phyloP scores from a whole-genome alignment of 2,329 filamentous ascomycete genomes.

The Pseudocercospora fuligena region DNA sequence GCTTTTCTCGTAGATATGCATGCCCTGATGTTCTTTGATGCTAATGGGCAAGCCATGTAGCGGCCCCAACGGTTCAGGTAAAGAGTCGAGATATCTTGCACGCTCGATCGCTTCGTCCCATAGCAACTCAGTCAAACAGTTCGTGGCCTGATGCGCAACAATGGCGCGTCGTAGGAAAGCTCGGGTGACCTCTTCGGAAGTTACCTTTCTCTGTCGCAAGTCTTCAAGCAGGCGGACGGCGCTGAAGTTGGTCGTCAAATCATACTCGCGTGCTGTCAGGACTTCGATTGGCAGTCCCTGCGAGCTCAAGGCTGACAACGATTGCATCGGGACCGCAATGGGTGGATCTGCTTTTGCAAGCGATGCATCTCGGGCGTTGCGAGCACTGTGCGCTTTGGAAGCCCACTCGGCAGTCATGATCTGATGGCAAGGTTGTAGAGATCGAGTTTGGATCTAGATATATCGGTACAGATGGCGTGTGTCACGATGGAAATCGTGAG shows the following conservation, averaged over 20 bases:
- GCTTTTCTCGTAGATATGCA: slow-evolving; percentile 9
- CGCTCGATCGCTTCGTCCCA: slow-evolving; percentile 47
- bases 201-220: slow-evolving; percentile 39
- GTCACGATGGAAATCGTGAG: not conserved
- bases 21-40: slow-evolving; percentile 52
- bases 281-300: not conserved
- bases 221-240: slow-evolving; percentile 36
- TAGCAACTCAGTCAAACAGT: slow-evolving; percentile 42
- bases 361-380: not conserved
- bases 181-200: slow-evolving; percentile 30
- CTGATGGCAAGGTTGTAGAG: not conserved
- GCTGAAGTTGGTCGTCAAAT: not conserved
- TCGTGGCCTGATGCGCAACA: slow-evolving; percentile 38
- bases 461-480: not conserved
- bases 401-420: not conserved
- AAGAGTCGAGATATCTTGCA: slow-evolving; percentile 34
- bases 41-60: slow-evolving; percentile 60
- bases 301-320: not conserved
- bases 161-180: slow-evolving; percentile 49
- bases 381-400: not conserved
- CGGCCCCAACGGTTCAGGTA: slow-evolving; percentile 39
- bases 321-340: not conserved
- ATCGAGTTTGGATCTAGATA: not conserved
- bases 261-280: not conserved
- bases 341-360: slow-evolving; percentile 6